Evolutionary conservation across 2,329 filamentous ascomycete genomes (phyloP).

Genomic region (Hypoxylon sp.): DNA sequence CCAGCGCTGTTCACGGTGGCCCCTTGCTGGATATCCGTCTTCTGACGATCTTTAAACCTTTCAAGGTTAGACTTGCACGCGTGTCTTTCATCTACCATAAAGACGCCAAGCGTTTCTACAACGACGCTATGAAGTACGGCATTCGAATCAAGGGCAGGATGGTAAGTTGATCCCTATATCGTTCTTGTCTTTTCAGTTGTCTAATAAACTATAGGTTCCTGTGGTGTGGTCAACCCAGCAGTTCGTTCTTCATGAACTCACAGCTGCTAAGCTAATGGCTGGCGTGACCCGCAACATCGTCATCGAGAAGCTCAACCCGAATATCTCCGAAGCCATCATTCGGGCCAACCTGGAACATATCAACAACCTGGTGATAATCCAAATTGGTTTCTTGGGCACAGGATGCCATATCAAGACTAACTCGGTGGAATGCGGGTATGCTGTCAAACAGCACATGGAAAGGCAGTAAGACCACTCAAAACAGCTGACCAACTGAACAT

Average conservation of each 20-base stretch:
- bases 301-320: slow-evolving; percentile 68
- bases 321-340: slow-evolving; percentile 72
- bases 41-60: slow-evolving; percentile 63
- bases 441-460: slow-evolving; percentile 82
- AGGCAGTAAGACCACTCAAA: slow-evolving; percentile 59
- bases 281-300: slow-evolving; percentile 82
- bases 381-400: slow-evolving; percentile 62
- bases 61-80: slow-evolving; percentile 62
- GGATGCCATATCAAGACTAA: slow-evolving; percentile 75
- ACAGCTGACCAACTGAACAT: slow-evolving; percentile 10
- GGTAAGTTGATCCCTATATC: slow-evolving; percentile 59
- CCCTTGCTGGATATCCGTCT: slow-evolving; percentile 76
- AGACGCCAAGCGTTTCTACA: slow-evolving; percentile 73
- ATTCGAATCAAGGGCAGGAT: slow-evolving; percentile 76
- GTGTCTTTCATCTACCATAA: slow-evolving; percentile 77
- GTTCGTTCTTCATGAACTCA: slow-evolving; percentile 71
- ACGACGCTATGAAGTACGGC: slow-evolving; percentile 72
- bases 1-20: slow-evolving; percentile 74
- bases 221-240: slow-evolving; percentile 78
- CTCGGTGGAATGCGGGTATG: slow-evolving; percentile 79
- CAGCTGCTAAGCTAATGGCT: slow-evolving; percentile 70
- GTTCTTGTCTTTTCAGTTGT: slow-evolving; percentile 5
- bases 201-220: slow-evolving; percentile 65
- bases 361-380: slow-evolving; percentile 75
- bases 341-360: slow-evolving; percentile 84